Conservation (phyloP, 139 green algal genomes). For the Closterium sp. region DNA sequence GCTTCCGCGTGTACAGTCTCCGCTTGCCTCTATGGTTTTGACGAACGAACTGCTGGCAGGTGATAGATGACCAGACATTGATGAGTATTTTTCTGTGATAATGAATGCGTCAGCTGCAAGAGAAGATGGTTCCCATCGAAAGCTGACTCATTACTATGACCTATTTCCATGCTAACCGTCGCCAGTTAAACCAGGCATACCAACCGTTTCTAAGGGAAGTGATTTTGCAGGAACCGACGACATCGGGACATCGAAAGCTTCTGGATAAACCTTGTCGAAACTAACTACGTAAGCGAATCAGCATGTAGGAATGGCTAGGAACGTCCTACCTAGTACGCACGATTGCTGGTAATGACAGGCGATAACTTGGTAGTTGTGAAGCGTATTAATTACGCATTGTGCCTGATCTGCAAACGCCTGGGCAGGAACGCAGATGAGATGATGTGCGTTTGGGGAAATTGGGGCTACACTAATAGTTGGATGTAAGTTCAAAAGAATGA, state of each 20-base stretch:
- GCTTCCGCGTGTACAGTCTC: background rate
- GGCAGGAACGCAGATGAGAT: too few relatives aligned
- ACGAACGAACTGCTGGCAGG: background rate
- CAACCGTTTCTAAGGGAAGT: background rate
- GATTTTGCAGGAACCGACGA: too few relatives aligned
- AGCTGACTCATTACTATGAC: background rate
- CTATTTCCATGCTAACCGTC: background rate
- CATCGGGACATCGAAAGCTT: background rate
- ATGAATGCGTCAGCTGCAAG: background rate
- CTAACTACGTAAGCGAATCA: background rate
- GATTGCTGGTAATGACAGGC: too few relatives aligned
- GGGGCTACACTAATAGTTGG: too few relatives aligned
- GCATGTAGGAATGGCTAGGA: background rate
- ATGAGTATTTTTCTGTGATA: background rate
- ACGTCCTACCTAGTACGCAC: too few relatives aligned
- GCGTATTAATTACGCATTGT: background rate
- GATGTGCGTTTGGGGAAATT: too few relatives aligned
- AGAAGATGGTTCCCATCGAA: background rate
- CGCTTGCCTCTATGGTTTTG: background rate
- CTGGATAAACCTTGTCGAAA: background rate
- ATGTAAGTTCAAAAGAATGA: too few relatives aligned
- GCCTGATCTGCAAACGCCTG: too few relatives aligned
- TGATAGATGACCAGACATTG: background rate
- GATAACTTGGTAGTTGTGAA: background rate
- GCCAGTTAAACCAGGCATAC: background rate